Conservation (phyloP, 2,329 filamentous ascomycete species). For the Huntiella savannae region DNA sequence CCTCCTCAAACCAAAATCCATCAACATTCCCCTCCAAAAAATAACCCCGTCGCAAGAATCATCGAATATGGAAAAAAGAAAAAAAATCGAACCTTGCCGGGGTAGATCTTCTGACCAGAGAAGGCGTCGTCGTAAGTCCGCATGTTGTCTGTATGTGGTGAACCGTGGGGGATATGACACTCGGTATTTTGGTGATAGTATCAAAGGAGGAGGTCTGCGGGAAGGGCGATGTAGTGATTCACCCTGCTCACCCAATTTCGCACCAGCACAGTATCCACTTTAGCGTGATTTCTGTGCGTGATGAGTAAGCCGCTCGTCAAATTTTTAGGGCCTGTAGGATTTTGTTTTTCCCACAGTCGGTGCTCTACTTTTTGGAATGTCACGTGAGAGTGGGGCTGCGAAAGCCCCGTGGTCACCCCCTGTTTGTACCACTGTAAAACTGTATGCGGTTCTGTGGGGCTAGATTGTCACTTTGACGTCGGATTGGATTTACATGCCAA, state of each 20-base stretch:
- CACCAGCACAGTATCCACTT: conserved; percentile 2
- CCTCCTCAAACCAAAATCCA: no score
- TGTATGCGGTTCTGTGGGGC: not conserved
- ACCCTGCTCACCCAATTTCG: conserved; percentile 9
- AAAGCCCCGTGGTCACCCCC: no score
- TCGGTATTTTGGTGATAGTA: conserved; percentile 20
- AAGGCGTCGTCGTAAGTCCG: conserved; percentile 49
- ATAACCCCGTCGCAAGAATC: no score
- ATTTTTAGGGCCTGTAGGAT: conserved; percentile 15
- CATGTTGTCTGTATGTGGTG: conserved; percentile 30
- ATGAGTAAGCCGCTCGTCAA: conserved; percentile 13
- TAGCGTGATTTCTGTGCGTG: conserved; percentile 10
- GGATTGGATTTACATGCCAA: not conserved
- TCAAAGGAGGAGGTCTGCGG: conserved; percentile 17
- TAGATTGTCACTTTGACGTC: not conserved
- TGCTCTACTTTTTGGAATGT: not conserved
- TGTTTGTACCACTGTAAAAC: not conserved
- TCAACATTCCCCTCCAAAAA: no score
- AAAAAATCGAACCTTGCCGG: conserved; percentile 39
- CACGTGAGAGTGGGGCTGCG: not conserved
- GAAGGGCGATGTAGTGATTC: conserved; percentile 11
- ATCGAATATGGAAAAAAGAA: conserved; percentile 1
- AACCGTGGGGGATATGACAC: conserved; percentile 22
- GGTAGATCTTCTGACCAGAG: conserved; percentile 48
- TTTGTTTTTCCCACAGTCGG: conserved; percentile 4